Percentiles rank a stretch among this genome's conserved stretches.
Conservation (phyloP, 1,284 basidiomycete species). For the Puccinia triticina region DNA sequence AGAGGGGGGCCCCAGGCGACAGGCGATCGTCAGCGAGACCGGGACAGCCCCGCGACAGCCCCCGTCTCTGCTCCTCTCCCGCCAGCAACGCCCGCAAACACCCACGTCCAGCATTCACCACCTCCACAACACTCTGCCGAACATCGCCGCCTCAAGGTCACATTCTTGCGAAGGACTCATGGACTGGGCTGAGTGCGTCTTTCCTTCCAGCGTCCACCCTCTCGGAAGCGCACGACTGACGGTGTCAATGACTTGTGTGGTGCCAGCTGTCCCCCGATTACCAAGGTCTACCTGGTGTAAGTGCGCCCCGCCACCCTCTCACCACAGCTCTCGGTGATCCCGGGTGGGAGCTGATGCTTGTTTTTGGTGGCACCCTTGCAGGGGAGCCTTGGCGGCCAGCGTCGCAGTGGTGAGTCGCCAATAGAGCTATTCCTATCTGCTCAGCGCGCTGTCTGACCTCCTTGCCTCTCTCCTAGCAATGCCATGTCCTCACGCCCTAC, state of each 20-base stretch:
- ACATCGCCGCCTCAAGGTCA: no score
- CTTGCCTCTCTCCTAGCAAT: conserved; percentile 42
- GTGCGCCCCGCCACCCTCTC: not conserved
- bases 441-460: no score
- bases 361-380: not conserved
- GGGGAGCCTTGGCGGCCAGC: conserved; percentile 47
- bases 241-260: not conserved
- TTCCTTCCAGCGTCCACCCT: not conserved
- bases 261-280: conserved; percentile 48
- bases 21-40: not conserved
- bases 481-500: conserved; percentile 47
- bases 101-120: no score
- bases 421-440: no score
- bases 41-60: not conserved
- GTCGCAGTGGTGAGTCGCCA: conserved; percentile 45
- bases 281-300: conserved; percentile 48
- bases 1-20: not conserved
- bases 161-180: no score
- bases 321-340: no score
- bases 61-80: no score
- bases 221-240: not conserved
- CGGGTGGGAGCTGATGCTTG: no score
- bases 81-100: no score
- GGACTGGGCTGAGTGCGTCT: conserved; percentile 49
- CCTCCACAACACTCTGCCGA: no score